Evolutionary conservation across 306 rosid genomes (phyloP).

Genomic region (Medicago arabica): DNA sequence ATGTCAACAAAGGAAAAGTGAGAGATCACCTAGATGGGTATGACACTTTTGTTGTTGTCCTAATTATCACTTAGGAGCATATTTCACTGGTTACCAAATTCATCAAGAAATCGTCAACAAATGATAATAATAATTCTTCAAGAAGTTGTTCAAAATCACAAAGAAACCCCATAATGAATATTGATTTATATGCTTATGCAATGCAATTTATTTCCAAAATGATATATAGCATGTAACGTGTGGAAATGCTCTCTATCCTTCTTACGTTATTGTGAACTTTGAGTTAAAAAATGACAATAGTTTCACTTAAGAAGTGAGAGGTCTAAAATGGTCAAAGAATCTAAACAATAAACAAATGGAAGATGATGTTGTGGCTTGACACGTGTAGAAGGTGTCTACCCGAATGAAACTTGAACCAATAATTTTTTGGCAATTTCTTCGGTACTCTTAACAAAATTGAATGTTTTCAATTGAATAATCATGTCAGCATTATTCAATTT

Average conservation of each 20-base stretch:
- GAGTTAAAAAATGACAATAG: background rate
- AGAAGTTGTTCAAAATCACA: background rate
- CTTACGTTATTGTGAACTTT: background rate
- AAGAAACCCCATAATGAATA: background rate
- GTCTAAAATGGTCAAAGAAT: background rate
- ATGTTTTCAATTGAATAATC: too few species aligned
- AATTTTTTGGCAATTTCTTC: too few species aligned
- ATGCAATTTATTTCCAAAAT: background rate
- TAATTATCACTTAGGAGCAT: background rate
- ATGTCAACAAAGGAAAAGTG: background rate
- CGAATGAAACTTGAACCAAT: too few species aligned
- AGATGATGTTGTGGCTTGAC: background rate
- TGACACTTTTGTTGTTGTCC: background rate
- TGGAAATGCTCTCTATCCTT: background rate
- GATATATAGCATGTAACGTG: slow-evolving; percentile 1
- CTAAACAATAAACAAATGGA: background rate
- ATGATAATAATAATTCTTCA: background rate
- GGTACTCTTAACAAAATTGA: too few species aligned
- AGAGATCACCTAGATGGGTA: slow-evolving; percentile 5
- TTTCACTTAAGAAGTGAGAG: slow-evolving; percentile 8
- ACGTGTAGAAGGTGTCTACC: background rate
- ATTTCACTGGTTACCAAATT: background rate
- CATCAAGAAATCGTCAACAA: background rate
- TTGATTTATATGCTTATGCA: background rate
- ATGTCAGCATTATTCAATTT: too few species aligned